Conservation (phyloP, 164 flowering plant genomes). For the Chimonanthus praecox region DNA sequence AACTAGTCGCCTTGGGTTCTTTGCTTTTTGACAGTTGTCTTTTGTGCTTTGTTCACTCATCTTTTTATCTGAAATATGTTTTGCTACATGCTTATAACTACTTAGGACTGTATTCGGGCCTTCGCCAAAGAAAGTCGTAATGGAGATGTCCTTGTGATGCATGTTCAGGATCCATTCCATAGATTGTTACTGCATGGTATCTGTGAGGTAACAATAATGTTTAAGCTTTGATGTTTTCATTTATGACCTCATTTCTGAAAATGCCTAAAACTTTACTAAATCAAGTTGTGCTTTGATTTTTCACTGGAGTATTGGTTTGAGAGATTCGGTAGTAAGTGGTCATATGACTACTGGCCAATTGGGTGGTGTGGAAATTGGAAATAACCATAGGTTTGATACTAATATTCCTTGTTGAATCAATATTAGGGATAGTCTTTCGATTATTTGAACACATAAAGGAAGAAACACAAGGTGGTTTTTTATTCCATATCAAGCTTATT, state of each 20-base stretch:
- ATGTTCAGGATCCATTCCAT: slow-evolving; percentile 78
- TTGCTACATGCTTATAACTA: slow-evolving; percentile 5
- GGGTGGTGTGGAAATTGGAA: not conserved
- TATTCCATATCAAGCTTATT: not conserved
- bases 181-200: slow-evolving; percentile 87
- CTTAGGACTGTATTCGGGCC: slow-evolving; percentile 56
- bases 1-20: not conserved
- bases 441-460: not conserved
- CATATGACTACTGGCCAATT: not conserved
- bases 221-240: not conserved
- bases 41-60: not conserved
- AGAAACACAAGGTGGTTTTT: not conserved
- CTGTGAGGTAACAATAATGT: slow-evolving; percentile 59
- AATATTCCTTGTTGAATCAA: no score
- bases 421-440: no score
- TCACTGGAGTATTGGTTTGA: not conserved
- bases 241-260: not conserved
- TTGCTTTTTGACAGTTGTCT: not conserved
- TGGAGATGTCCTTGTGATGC: slow-evolving; percentile 47
- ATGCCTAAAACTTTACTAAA: not conserved
- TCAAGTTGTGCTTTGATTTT: not conserved
- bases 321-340: not conserved
- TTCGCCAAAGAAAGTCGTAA: slow-evolving; percentile 46
- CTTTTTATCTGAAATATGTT: not conserved
- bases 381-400: not conserved